A percentile compares a stretch with the other conserved stretches of the same genome.
phyloP scores from a whole-genome alignment of 495 filamentous ascomycete genomes.

The Neurospora africana region DNA sequence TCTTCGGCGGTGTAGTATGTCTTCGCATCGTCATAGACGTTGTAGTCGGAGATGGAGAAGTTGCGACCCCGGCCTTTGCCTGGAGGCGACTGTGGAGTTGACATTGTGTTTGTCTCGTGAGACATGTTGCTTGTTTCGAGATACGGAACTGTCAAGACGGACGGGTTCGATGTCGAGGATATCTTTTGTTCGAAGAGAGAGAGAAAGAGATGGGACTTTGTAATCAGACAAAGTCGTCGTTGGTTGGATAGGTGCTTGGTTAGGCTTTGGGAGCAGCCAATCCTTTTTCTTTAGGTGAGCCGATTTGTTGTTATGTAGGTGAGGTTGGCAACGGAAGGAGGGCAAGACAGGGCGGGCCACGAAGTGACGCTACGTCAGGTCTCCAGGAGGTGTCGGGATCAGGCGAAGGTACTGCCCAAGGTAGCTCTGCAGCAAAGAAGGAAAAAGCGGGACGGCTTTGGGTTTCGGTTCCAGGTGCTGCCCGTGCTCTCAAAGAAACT shows the following conservation, averaged over 20 bases:
- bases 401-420: background rate
- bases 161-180: conserved; percentile 6
- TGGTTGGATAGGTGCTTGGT: background rate
- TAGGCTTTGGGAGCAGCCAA: background rate
- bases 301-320: background rate
- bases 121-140: conserved; percentile 3
- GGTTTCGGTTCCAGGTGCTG: background rate
- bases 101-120: background rate
- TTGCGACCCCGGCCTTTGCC: conserved; percentile 10
- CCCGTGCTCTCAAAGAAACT: background rate
- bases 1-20: conserved; percentile 41
- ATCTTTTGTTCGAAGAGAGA: background rate
- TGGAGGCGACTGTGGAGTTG: background rate
- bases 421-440: background rate
- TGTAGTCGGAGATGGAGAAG: conserved; percentile 23
- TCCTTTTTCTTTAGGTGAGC: background rate
- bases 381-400: background rate
- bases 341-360: conserved; percentile 2
- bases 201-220: background rate
- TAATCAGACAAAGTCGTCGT: background rate
- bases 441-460: background rate
- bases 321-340: background rate
- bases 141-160: background rate
- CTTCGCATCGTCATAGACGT: conserved; percentile 36
- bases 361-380: background rate